Evolutionary conservation across 352 stramenopile genomes (phyloP), one percentile per base, ranked within the genome.

Genomic region (Globisporangium canariense): DNA sequence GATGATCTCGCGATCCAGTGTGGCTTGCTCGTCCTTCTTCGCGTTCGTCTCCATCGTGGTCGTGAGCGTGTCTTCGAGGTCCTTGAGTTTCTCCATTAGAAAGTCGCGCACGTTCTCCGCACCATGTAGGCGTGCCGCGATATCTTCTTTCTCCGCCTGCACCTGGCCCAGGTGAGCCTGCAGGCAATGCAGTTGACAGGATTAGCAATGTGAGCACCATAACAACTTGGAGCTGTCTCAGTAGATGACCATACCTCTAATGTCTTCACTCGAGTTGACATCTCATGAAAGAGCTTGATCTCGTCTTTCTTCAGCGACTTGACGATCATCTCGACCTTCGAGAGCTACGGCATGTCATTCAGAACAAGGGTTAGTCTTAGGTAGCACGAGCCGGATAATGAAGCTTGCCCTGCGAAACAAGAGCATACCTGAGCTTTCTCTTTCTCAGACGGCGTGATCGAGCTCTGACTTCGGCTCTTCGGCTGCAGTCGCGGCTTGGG

Each of bases 241-340:
- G 9, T n/a, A 58, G 5, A 20, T 2, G 4, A 41, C 36, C 4
- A 20, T 58, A 91, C 82, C 77, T 94, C 81, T 8, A 94, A 62
- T 8, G 72, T 74, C 60, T 89, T 88, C n/a, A 94, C 73, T 32
- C 79, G 76, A 1, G 78, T 88, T 18, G 83, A 91, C 80, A 94
- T 86, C 25, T 94, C 86, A 43, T 90, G 86, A 51, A 93, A 93
- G 8, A 91, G 66, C 66, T 94, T 94, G 62, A 94, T 90, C 61
- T 92, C 83, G 43, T 91, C 79, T 38, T 88, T 86, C 57, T 89
- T 94, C 7, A 94, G 67, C 30, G 81, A 86, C 62, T 91, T 89
- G 11, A 93, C 80, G 41, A 94, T 91, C 60, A 79, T 73, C 43
- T 92, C 83, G 2, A 84, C 79, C 58, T 90, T 90, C 1, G 79